Conservation (phyloP, 768 basidiomycete genomes). For the Tylopilus intermedius region DNA sequence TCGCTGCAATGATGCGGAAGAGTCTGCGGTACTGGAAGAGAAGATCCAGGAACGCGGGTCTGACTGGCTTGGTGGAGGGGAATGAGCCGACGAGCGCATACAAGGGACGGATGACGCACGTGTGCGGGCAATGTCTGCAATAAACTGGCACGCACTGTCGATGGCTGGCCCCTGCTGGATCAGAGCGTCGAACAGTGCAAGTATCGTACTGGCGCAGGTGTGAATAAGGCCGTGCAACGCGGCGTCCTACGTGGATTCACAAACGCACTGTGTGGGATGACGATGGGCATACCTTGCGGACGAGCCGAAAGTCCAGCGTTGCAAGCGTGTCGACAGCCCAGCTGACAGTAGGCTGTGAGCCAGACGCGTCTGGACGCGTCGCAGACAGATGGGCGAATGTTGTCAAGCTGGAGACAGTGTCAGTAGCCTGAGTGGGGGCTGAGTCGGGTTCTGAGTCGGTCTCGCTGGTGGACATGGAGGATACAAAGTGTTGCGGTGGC, state of each 20-base stretch:
- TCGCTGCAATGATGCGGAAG: slow-evolving; percentile 42
- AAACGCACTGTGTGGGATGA: not conserved
- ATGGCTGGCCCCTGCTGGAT: slow-evolving; percentile 7
- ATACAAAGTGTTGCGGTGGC: not conserved
- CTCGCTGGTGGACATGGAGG: slow-evolving; percentile 39
- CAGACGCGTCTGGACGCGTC: slow-evolving; percentile 3
- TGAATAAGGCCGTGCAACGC: slow-evolving; percentile 32
- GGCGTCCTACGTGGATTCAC: slow-evolving; percentile 26
- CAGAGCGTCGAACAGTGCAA: slow-evolving; percentile 28
- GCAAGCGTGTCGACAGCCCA: slow-evolving; percentile 24
- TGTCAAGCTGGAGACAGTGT: slow-evolving; percentile 14
- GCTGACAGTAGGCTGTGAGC: slow-evolving; percentile 12
- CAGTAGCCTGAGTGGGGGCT: slow-evolving; percentile 4
- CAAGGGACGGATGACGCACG: slow-evolving; percentile 13
- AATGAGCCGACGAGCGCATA: slow-evolving; percentile 12
- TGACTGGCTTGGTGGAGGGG: slow-evolving; percentile 23
- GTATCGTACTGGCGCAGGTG: slow-evolving; percentile 30
- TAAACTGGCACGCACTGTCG: slow-evolving; percentile 5
- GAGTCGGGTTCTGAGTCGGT: slow-evolving; percentile 57
- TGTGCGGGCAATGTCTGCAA: slow-evolving; percentile 14
- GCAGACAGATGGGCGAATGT: slow-evolving; percentile 19
- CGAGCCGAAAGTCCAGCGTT: slow-evolving; percentile 26
- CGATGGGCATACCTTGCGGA: slow-evolving; percentile 23
- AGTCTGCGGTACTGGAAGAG: slow-evolving; percentile 51
- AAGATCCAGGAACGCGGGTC: slow-evolving; percentile 27